Evolutionary conservation across 805 yeast genomes (phyloP), one percentile per base, ranked within the genome.

Genomic region (Starmerella etchellsii): DNA sequence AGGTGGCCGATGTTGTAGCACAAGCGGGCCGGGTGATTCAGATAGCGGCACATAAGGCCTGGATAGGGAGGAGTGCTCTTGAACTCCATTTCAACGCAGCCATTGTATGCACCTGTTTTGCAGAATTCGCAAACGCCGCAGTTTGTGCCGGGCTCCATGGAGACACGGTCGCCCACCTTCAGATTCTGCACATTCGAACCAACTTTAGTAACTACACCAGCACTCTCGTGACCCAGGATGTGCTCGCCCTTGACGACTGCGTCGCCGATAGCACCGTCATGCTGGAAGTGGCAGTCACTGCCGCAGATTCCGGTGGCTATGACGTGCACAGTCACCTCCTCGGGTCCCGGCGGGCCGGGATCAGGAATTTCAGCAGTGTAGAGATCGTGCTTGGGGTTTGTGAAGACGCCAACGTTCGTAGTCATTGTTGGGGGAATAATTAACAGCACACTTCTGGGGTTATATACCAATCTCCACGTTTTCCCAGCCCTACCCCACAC

Each of bases 271-370:
- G 65, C 68, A 34, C 84, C 85, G 45, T 73, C 74, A 41, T 73
- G 67, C 63, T 73, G 74, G 61, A 75, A 76, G 55, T 78, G 84
- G 45, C 77, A 66, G 57, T 79, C 87, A 19, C 81, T 71, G 15
- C 85, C 85, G 59, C 85, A 79, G 49, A 78, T 78, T 22, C 85
- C 85, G 7, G 81, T 76, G 38, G 76, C 74, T 45, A 71, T 65
- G 32, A 76, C 69, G 53, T 72, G 76, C 32, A 76, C 68, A 16
- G 73, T 55, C 21, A 74, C 81, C 43, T 67, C 64, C 21, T 51
- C 50, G 3, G 49, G 53, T n/a, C 46, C 40, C n/a, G 60, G 61
- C 37, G 44, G 53, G 7, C 34, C 45, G 5, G 41, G 37, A 13
- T 27, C 40, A 19, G 41, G 44, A 38, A 53, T 46, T 11, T 48